Percentiles rank a stretch among this genome's conserved stretches.
phyloP scores from a whole-genome alignment of 2,329 filamentous ascomycete species.

The Monilinia fructicola region DNA sequence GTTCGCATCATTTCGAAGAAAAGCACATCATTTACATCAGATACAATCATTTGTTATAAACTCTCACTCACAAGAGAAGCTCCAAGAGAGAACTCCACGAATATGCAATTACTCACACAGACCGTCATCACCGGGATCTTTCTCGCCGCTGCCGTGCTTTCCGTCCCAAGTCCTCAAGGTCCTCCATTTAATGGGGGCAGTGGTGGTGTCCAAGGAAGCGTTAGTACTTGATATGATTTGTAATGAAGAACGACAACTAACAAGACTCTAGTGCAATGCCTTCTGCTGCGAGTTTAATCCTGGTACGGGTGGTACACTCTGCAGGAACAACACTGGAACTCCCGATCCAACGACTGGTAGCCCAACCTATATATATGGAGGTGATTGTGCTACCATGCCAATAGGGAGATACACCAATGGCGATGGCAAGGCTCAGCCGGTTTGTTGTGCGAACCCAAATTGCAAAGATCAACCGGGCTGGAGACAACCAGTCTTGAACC shows the following conservation, averaged over 20 bases:
- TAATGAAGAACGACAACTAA: neutral
- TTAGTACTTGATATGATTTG: neutral
- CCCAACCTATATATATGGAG: neutral
- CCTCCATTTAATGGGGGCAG: neutral
- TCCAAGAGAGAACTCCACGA: accelerated
- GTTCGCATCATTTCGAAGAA: too few species aligned
- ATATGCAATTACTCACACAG: neutral
- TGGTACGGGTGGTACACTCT: neutral
- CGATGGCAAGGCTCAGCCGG: neutral
- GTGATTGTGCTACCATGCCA: neutral
- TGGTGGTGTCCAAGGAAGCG: neutral
- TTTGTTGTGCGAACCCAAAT: constrained; percentile 5
- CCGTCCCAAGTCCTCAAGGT: neutral
- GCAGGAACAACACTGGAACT: neutral
- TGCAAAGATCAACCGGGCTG: neutral
- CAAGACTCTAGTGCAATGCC: neutral
- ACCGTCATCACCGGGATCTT: neutral
- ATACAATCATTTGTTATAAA: neutral
- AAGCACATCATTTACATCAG: neutral
- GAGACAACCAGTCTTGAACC: too few species aligned
- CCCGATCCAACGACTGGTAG: neutral
- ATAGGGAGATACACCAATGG: neutral
- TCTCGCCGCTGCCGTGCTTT: neutral
- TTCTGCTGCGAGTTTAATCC: constrained; percentile 7
- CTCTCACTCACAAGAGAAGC: neutral